phyloP scores from a whole-genome alignment of 1,284 basidiomycete genomes.

The Cryptococcus sp. region DNA sequence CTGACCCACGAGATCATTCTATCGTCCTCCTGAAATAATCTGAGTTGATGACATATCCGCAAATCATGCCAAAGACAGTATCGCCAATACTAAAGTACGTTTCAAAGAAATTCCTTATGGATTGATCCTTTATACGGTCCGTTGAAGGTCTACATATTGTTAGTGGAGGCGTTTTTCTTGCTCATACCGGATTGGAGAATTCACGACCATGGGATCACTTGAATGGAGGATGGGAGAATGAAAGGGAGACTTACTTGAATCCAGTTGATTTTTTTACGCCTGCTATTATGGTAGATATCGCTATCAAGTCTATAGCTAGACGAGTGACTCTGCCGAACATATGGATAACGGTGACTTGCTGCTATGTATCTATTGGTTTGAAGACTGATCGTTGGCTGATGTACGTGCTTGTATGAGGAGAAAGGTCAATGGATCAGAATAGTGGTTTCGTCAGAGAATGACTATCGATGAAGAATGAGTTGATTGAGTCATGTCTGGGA shows the following conservation, averaged over 20 bases:
- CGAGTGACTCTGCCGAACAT: constrained; percentile 80
- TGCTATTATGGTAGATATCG: constrained; percentile 86
- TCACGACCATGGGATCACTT: neutral
- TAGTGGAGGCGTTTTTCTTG: no score
- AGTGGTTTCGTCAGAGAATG: no score
- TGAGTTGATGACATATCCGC: constrained; percentile 75
- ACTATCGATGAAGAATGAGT: no score
- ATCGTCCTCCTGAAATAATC: constrained; percentile 55
- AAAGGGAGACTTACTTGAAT: constrained; percentile 62
- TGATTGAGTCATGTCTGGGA: no score
- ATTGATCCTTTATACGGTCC: constrained; percentile 70
- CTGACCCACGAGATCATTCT: neutral
- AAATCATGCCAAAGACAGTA: constrained; percentile 75
- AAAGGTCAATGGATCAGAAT: no score
- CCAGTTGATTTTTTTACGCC: constrained; percentile 86
- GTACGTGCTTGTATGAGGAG: no score
- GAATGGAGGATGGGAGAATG: neutral
- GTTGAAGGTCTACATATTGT: constrained; percentile 41
- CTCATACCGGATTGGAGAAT: neutral
- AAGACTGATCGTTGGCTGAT: no score
- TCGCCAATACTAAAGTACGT: constrained; percentile 83
- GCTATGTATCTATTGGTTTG: neutral
- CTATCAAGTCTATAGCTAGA: constrained; percentile 75
- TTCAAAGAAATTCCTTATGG: constrained; percentile 67
- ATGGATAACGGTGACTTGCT: neutral